Evolutionary conservation across 164 flowering plant genomes (phyloP), one percentile per base, ranked within the genome.

Genomic region (Vitis amurensis): DNA sequence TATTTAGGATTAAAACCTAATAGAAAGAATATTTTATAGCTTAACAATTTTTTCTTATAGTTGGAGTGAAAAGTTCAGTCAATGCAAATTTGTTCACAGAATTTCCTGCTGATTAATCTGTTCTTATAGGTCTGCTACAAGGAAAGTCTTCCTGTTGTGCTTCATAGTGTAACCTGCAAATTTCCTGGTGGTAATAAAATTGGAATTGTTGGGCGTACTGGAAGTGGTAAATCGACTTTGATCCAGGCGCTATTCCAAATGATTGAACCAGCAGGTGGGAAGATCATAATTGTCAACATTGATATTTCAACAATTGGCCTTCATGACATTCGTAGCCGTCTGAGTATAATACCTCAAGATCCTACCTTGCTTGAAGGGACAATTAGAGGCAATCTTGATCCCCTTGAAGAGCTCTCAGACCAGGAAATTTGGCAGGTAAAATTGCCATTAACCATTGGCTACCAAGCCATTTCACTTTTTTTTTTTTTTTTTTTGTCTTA

Each of bases 191-290:
- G 93, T 48, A 89, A 87, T 74, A 95, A 91, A 68, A 89, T 95
- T 71, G 99, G 99, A 50, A 88, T 95, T 67, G 99, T 93, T 68
- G 99, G 99, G 8, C 92, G 99, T 61, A 95, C 99, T 19, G 99
- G 99, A 62, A 93, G 98, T 77, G 99, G 99, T 19, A 95, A 95
- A 86, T 93, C 97, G 58, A 95, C 98, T 30, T 73, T 95, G 75
- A 91, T 95, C 53, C 97, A 95, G 77, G 97, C 98, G 48, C 68
- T 95, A 11, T 95, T 93, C 70, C 88, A 98, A 66, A 72, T 93
- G 78, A 85, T 95, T 69, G 98, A 95, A 80, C 98, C 98, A 48
- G 82, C 72, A 19, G 80, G 77, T 48, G 99, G 99, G 66, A 89
- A 79, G 74, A 93, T 95, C 62, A 80, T 89, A 37, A 87, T 95